Base-by-base conservation (phyloP, 768 basidiomycete genomes). In the Neoboletus brunneissimus region DNA sequence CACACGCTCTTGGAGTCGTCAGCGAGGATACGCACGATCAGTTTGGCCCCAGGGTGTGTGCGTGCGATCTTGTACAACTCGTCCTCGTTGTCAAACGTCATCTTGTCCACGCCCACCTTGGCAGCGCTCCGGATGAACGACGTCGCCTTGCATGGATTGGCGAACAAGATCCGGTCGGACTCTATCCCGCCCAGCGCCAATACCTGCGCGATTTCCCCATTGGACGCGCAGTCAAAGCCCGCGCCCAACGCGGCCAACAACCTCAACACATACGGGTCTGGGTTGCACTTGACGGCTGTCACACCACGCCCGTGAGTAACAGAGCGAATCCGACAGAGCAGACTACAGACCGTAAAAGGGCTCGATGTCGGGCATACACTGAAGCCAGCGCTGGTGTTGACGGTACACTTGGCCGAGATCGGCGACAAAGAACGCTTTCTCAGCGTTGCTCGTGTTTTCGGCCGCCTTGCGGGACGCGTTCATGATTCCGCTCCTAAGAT, bases 61-160 rank as follows among this genome's bases (percentile, higher is more conserved):
- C 88, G 86, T 18, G 89, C 85, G 57, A 98, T 84, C 77, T 99
- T 99, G 84, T 89, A 82, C 18, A 99, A 77, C 71, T 99, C 97
- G 75, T 99, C 97, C 40, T 83, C 82, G 73, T 98, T 99, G 77
- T 99, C 97, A 70, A 99, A 99, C 6, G 96, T 98, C 96, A 98
- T 97, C 76, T 82, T 86, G 68, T 92, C 82, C 51, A 98, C 95
- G 22, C 89, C 86, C 32, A 77, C 73, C 64, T 81, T 85, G 41
- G 86, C 86, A 16, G 97, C 91, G 64, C 85, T 83, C 48, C 94
- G 89, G 65, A 99, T 81, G 76, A 95, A 98, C 0, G 94, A 96
- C 12, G 84, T 80, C 2, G 97, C 91, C 76, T 99, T 99, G 87
- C 97, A 98, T 0, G 97, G 97, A 75, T 99, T 99, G 61, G 97